Evolutionary conservation across 768 basidiomycete genomes (phyloP).

Genomic region (Russula griseocarnosa): DNA sequence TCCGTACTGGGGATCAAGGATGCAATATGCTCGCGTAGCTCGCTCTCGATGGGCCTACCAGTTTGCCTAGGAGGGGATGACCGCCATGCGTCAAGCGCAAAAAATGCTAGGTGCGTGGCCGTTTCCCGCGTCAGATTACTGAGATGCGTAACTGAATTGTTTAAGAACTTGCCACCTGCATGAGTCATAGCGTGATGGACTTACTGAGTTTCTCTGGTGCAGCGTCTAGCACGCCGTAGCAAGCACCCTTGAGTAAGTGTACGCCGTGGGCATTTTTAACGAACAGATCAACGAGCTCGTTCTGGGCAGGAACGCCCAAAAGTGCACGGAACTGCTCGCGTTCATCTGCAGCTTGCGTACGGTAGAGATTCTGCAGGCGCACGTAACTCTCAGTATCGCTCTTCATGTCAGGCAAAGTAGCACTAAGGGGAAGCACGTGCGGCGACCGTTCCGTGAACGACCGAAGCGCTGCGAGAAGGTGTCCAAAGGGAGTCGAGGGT

Average conservation of each 20-base stretch:
- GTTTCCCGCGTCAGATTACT: constrained; percentile 49
- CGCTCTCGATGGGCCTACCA: constrained; percentile 44
- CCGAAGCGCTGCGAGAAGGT: constrained; percentile 60
- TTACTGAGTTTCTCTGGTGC: constrained; percentile 50
- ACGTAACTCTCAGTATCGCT: constrained; percentile 82
- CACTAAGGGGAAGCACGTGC: constrained; percentile 74
- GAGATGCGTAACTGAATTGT: constrained; percentile 41
- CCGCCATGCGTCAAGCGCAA: constrained; percentile 46
- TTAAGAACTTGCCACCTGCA: constrained; percentile 13
- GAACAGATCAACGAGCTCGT: constrained; percentile 60
- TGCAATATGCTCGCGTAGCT: constrained; percentile 50
- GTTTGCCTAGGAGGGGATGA: constrained; percentile 22
- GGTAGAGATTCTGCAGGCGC: constrained; percentile 81
- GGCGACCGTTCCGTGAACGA: constrained; percentile 54
- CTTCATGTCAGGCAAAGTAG: constrained; percentile 94
- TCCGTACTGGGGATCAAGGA: constrained; percentile 44
- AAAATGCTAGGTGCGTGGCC: constrained; percentile 70
- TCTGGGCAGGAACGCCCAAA: constrained; percentile 49
- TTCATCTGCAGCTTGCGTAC: constrained; percentile 67
- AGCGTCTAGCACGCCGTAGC: constrained; percentile 54
- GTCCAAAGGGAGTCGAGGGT: constrained; percentile 30
- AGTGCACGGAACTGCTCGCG: constrained; percentile 42
- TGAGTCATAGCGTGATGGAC: constrained; percentile 18
- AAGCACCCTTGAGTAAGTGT: constrained; percentile 58
- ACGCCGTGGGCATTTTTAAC: constrained; percentile 78